A percentile compares a stretch with the other conserved stretches of the same genome.
phyloP scores from a whole-genome alignment of 306 rosid species.

The Quercus robur region DNA sequence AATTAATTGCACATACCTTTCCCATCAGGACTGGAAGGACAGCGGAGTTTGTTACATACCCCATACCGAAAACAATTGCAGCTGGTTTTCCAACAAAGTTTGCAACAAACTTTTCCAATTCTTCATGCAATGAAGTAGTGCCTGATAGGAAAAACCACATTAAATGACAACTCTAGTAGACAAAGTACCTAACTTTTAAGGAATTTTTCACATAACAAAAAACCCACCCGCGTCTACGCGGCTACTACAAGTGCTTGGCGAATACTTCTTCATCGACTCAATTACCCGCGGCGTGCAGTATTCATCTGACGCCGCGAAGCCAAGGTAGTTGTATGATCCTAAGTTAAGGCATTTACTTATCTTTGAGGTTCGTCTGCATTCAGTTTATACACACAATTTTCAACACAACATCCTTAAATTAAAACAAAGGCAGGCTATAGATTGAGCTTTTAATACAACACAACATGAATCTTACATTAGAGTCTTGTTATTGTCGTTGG shows the following conservation, averaged over 20 bases:
- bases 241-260: slow-evolving; percentile 83
- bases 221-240: slow-evolving; percentile 75
- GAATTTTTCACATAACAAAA: neutral
- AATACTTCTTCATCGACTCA: slow-evolving; percentile 59
- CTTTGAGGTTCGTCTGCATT: slow-evolving; percentile 61
- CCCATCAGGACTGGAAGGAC: slow-evolving; percentile 74
- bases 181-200: neutral
- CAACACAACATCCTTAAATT: no score
- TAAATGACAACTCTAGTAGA: neutral
- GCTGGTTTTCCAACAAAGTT: slow-evolving; percentile 65
- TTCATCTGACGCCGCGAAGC: slow-evolving; percentile 89
- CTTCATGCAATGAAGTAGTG: slow-evolving; percentile 56
- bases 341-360: slow-evolving; percentile 70
- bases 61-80: slow-evolving; percentile 88
- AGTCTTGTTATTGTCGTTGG: slow-evolving; percentile 87
- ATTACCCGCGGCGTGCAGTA: slow-evolving; percentile 81
- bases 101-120: slow-evolving; percentile 71
- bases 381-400: no score
- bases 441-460: no score
- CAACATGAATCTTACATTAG: slow-evolving; percentile 38
- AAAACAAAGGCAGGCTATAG: neutral
- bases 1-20: slow-evolving; percentile 42
- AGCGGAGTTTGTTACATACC: slow-evolving; percentile 82
- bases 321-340: slow-evolving; percentile 91
- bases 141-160: slow-evolving; percentile 34